A percentile compares a stretch with the other conserved stretches of the same genome.
Conservation (phyloP, 2,329 filamentous ascomycete species). For the Diaporthe amygdali region DNA sequence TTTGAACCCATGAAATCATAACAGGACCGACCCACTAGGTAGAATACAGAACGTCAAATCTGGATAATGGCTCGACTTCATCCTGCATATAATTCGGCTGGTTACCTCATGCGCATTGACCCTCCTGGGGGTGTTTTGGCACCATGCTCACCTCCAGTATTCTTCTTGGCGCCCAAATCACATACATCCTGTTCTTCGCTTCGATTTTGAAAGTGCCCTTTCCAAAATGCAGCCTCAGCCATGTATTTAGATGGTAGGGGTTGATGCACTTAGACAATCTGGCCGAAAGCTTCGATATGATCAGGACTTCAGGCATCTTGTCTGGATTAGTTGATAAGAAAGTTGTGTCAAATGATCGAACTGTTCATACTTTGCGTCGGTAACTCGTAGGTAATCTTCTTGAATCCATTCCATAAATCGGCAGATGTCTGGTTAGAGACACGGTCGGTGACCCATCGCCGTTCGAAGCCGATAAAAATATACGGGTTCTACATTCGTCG, state of each 20-base stretch:
- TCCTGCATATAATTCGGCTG: not conserved
- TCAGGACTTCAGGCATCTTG: not conserved
- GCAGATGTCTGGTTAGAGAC: not conserved
- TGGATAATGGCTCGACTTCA: not conserved
- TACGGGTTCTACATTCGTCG: not conserved
- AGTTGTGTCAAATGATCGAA: not conserved
- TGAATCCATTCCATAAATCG: not conserved
- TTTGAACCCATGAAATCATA: too few species aligned
- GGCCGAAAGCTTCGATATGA: not conserved
- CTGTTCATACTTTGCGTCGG: not conserved
- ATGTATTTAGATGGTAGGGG: not conserved
- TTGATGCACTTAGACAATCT: not conserved
- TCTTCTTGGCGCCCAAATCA: not conserved
- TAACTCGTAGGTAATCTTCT: not conserved
- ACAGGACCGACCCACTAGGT: too few species aligned
- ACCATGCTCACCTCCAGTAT: not conserved
- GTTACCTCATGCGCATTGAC: not conserved
- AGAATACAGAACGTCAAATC: not conserved
- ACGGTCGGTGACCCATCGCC: not conserved
- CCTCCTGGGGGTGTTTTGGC: not conserved
- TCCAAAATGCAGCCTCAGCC: constrained; percentile 10
- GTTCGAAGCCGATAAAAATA: too few species aligned
- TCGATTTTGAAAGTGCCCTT: not conserved
- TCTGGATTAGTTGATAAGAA: not conserved
- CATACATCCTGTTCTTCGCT: not conserved